A percentile compares a stretch with the other conserved stretches of the same genome.
phyloP scores from a whole-genome alignment of 1,139 yeast genomes.

The Blastobotrys aristatus region DNA sequence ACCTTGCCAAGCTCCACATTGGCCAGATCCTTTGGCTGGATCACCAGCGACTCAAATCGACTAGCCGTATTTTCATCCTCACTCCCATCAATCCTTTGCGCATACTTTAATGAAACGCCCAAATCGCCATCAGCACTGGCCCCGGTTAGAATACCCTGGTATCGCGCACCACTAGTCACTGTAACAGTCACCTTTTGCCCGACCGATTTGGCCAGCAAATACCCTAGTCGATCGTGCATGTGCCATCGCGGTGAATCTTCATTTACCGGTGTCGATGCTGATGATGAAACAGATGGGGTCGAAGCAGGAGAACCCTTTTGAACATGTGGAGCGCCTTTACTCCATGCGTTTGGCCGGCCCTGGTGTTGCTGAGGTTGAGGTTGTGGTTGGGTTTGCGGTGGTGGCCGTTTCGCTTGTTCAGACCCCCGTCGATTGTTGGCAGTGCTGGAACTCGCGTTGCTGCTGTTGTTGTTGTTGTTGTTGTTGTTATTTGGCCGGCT shows the following conservation, averaged over 20 bases:
- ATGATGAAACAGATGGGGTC: background rate
- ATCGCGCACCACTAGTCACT: conserved; percentile 55
- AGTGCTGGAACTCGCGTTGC: too few species aligned
- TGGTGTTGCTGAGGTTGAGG: background rate
- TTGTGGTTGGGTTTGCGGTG: background rate
- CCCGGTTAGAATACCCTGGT: conserved; percentile 53
- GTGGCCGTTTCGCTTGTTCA: background rate
- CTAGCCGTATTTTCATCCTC: conserved; percentile 34
- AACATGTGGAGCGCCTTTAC: conserved; percentile 12
- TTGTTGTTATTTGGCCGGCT: background rate
- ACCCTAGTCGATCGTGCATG: conserved; percentile 47
- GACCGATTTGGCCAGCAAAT: conserved; percentile 47
- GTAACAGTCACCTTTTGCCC: conserved; percentile 57
- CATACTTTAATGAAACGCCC: conserved; percentile 52
- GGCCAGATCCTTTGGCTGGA: conserved; percentile 57
- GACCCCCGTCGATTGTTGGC: background rate
- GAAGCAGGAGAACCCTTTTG: background rate
- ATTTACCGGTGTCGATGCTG: background rate
- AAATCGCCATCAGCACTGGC: conserved; percentile 40
- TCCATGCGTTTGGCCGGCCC: conserved; percentile 10
- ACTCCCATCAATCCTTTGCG: conserved; percentile 42
- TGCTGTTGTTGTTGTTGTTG: background rate
- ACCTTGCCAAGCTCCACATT: conserved; percentile 51
- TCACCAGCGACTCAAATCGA: conserved; percentile 46
- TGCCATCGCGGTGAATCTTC: conserved; percentile 22